A percentile compares a stretch with the other conserved stretches of the same genome.
Evolutionary conservation across 345 rosid species (phyloP).

Genomic region (Turnera subulata): DNA sequence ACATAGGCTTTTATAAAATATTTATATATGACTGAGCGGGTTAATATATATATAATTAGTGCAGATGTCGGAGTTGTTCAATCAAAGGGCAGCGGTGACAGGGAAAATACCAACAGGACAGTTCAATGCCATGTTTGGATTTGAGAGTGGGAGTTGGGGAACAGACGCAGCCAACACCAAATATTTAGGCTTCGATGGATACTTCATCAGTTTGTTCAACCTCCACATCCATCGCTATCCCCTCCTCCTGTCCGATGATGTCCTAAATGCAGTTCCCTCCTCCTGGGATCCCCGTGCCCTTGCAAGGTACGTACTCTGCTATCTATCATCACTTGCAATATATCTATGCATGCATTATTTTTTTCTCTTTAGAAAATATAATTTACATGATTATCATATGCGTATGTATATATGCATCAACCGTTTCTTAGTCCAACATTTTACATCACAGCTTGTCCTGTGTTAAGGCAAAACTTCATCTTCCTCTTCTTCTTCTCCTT

Average conservation of each 20-base stretch:
- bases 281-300: conserved; percentile 74
- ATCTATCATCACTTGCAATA: not conserved
- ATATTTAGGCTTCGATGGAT: conserved; percentile 69
- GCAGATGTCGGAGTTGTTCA: conserved; percentile 89
- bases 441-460: no score
- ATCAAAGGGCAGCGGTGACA: conserved; percentile 46
- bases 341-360: no score
- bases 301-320: conserved; percentile 42
- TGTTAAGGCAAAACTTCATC: no score
- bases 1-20: no score
- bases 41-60: no score
- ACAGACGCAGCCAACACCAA: conserved; percentile 64
- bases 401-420: no score
- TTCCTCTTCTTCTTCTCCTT: no score
- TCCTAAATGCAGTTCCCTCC: conserved; percentile 66
- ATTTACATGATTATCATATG: no score
- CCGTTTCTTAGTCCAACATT: no score
- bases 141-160: conserved; percentile 68
- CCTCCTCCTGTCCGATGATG: conserved; percentile 58
- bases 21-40: no score
- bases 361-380: no score
- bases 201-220: conserved; percentile 46
- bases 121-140: conserved; percentile 76
- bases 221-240: conserved; percentile 67
- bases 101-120: conserved; percentile 84